Conservation (phyloP, 441 rosid genomes). For the Erodium trifolium region DNA sequence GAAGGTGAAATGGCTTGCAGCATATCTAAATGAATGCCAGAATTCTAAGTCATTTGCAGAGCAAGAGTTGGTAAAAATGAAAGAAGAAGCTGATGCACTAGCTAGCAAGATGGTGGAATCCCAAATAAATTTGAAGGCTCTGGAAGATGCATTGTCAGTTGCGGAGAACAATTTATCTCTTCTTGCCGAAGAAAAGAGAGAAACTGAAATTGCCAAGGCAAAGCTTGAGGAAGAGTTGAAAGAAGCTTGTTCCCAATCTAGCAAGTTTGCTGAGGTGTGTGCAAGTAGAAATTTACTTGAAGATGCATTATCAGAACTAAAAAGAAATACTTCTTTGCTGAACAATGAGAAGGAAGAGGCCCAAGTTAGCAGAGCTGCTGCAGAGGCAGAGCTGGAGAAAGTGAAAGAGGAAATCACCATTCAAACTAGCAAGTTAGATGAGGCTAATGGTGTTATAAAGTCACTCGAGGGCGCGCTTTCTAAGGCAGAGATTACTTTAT, state of each 20-base stretch:
- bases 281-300: constrained; percentile 50
- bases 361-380: constrained; percentile 38
- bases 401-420: constrained; percentile 37
- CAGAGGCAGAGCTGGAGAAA: constrained; percentile 50
- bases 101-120: constrained; percentile 48
- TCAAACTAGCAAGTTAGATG: constrained; percentile 44
- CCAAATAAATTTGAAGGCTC: constrained; percentile 34
- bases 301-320: constrained; percentile 53
- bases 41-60: constrained; percentile 40
- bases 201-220: constrained; percentile 18
- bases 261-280: constrained; percentile 45
- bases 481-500: constrained; percentile 40
- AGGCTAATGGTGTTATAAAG: constrained; percentile 47
- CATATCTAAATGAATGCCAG: constrained; percentile 48
- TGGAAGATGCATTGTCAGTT: constrained; percentile 52
- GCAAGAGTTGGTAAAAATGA: constrained; percentile 44
- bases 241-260: constrained; percentile 43
- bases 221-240: constrained; percentile 49
- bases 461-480: constrained; percentile 56
- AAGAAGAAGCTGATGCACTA: constrained; percentile 40
- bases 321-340: constrained; percentile 41
- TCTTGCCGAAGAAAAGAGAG: constrained; percentile 19
- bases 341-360: constrained; percentile 64
- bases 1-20: constrained; percentile 56
- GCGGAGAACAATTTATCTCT: constrained; percentile 9